Percentiles rank a stretch among this genome's conserved stretches.
These are phyloP conservation scores for Colletotrichum sp. DNA, from an alignment of 2,329 filamentous ascomycete genomes.

Conservation along the genomic window DNA sequence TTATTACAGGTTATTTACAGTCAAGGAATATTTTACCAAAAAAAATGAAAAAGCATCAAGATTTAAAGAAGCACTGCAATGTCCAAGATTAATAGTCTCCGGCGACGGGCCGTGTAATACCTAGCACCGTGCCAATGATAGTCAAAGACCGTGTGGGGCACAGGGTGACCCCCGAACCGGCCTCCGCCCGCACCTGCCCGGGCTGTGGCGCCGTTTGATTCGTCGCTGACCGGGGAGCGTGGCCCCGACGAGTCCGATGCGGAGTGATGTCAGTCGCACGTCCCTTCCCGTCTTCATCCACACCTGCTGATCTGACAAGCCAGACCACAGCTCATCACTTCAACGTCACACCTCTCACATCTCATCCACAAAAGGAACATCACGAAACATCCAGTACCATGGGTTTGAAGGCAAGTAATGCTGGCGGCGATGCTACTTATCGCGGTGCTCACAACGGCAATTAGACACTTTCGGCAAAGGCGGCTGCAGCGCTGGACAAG, in stretches of 20 bases:
- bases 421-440: constrained; percentile 24
- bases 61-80: not conserved
- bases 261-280: constrained; percentile 26
- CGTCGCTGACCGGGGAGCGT: constrained; percentile 1
- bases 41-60: not conserved
- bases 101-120: too few relatives aligned
- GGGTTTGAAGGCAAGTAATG: constrained; percentile 21
- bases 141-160: not conserved
- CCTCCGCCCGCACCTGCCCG: not conserved
- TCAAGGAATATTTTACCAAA: too few relatives aligned
- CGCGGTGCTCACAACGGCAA: not conserved
- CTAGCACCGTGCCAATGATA: not conserved
- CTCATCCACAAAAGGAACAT: not conserved
- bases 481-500: constrained; percentile 86
- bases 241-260: constrained; percentile 2
- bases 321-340: not conserved
- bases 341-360: not conserved
- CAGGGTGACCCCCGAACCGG: not conserved
- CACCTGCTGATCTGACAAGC: not conserved
- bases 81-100: not conserved
- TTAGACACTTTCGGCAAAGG: constrained; percentile 85
- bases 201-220: not conserved
- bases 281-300: constrained; percentile 4
- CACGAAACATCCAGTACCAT: not conserved
- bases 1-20: too few relatives aligned